Evolutionary conservation across 2,329 filamentous ascomycete genomes (phyloP), one percentile per base, ranked within the genome.

Genomic region (Phyllosticta ampelicida): DNA sequence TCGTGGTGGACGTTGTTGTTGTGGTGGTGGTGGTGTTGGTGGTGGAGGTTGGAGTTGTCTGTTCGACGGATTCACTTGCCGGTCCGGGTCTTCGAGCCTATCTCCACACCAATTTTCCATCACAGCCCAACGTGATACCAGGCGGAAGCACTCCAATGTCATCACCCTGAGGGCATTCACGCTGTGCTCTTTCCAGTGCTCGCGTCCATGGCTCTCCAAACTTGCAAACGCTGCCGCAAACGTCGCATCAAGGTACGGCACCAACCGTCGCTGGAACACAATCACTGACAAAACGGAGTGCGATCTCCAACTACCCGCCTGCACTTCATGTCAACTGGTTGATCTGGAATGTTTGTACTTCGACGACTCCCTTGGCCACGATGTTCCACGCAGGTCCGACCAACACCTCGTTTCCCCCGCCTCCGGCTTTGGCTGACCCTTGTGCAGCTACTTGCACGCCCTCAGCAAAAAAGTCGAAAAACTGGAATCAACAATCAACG

Each of bases 171-270:
- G n/a, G n/a, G n/a, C n/a, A n/a, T n/a, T n/a, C n/a, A n/a, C n/a
- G n/a, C n/a, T n/a, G n/a, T n/a, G n/a, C n/a, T n/a, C n/a, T n/a
- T n/a, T n/a, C n/a, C n/a, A n/a, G n/a, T n/a, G n/a, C n/a, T n/a
- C n/a, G n/a, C n/a, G 11, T 51, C 13, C 36, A 58, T 58, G 56
- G 56, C 56, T 19, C 51, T 58, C 18, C 56, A 58, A 48, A 58
- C 56, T 9, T 58, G 56, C 56, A 58, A 51, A 52, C 18, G 56
- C 5, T 58, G 56, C 10, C 56, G 56, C 26, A 58, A 58, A 48
- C 54, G 56, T 44, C 51, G 56, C 51, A 58, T 58, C 56, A 58
- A 58, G 28, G 56, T 58, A 20, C 10, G 5, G 5, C 36, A n/a
- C 51, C 30, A 18, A n/a, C n/a, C 30, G 1, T 9, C 11, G 16